Evolutionary conservation across 1,284 basidiomycete genomes (phyloP).

Genomic region (Tylopilus orsonianus): DNA sequence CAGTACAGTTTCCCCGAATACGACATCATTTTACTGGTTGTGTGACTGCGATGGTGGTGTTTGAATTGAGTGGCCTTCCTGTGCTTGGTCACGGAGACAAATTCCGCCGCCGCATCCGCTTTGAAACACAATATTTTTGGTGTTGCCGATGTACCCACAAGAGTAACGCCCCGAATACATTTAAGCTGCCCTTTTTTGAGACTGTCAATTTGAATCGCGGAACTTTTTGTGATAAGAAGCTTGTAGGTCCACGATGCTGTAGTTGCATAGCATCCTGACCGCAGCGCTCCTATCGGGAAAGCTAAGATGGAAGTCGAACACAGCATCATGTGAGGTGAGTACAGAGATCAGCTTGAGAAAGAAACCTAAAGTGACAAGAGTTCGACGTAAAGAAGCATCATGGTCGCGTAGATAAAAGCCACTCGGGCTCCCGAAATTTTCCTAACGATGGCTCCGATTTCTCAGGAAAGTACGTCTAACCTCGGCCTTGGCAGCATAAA

Average conservation of each 20-base stretch:
- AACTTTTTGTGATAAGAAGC: conserved; percentile 22
- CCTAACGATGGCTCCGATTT: not conserved
- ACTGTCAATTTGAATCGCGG: not conserved
- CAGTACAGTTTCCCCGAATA: conserved; percentile 7
- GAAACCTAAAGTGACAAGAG: not conserved
- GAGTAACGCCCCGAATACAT: not conserved
- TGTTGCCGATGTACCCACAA: not conserved
- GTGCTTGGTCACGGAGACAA: conserved; percentile 15
- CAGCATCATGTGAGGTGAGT: conserved; percentile 12
- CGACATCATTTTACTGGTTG: conserved; percentile 12
- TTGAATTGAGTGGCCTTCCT: not conserved
- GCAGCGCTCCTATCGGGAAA: not conserved
- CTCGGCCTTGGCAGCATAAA: not conserved
- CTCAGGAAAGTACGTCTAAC: conserved; percentile 5
- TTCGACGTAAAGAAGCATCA: conserved; percentile 8
- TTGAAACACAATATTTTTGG: not conserved
- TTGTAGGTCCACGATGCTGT: conserved; percentile 28
- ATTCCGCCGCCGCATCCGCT: not conserved
- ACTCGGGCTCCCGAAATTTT: not conserved
- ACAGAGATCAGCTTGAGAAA: conserved; percentile 16
- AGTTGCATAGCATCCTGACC: conserved; percentile 2
- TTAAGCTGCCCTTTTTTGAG: too few species aligned
- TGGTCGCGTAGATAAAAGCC: conserved; percentile 18
- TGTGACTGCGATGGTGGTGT: conserved; percentile 3
- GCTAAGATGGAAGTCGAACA: conserved; percentile 6